A percentile compares a stretch with the other conserved stretches of the same genome.
Evolutionary conservation across 768 basidiomycete species (phyloP).

Genomic region (Phaeotremella skinneri): DNA sequence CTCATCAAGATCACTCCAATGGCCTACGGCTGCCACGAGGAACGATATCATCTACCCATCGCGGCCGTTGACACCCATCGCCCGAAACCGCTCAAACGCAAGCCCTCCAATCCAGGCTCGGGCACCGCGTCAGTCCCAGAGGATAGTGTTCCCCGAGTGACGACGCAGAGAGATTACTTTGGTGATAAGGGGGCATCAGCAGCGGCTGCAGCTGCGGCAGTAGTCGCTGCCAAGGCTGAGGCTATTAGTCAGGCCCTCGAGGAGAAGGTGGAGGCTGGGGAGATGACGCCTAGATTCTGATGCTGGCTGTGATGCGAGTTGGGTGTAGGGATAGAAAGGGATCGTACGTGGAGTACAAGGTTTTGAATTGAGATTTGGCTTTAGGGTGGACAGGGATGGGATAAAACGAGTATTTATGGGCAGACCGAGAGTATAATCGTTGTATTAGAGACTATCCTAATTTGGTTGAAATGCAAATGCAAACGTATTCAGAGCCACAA

Average conservation of each 20-base stretch:
- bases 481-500: too few species aligned
- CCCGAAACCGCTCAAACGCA: conserved; percentile 51
- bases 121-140: background rate
- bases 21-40: conserved; percentile 98
- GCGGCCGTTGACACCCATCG: conserved; percentile 92
- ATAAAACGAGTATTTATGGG: too few species aligned
- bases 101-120: background rate
- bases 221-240: conserved; percentile 16
- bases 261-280: conserved; percentile 1
- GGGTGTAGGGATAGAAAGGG: too few species aligned
- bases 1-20: conserved; percentile 97
- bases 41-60: conserved; percentile 86
- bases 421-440: too few species aligned
- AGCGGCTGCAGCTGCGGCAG: conserved; percentile 12
- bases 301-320: too few species aligned
- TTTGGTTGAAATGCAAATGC: too few species aligned
- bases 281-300: too few species aligned
- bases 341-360: too few species aligned
- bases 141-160: background rate
- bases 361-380: too few species aligned
- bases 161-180: conserved; percentile 35
- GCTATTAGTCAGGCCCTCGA: conserved; percentile 15
- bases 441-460: too few species aligned
- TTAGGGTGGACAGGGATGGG: too few species aligned
- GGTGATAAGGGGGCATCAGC: conserved; percentile 21